Percentiles rank a stretch among this genome's conserved stretches.
phyloP scores from a whole-genome alignment of 345 rosid genomes.

The Aquilaria yunnanensis region DNA sequence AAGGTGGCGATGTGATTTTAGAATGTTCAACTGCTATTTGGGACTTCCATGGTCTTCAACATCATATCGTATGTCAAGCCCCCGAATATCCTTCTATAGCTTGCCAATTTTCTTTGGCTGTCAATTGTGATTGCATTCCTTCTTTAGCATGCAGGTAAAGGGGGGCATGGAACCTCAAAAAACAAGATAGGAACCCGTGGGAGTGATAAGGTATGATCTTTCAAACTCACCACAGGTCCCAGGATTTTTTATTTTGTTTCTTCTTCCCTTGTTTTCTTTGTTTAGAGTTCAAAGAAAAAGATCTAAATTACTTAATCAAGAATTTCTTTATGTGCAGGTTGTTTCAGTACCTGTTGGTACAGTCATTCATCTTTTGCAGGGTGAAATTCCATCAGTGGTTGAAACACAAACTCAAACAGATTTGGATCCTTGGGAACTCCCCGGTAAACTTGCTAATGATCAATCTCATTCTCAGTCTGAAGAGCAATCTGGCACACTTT shows the following conservation, averaged over 20 bases:
- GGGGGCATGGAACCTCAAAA: constrained; percentile 79
- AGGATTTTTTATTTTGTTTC: constrained; percentile 9
- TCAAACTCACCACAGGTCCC: neutral
- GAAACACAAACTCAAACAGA: constrained; percentile 30
- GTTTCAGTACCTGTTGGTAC: constrained; percentile 85
- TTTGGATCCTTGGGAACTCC: constrained; percentile 94
- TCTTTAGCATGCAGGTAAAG: constrained; percentile 66
- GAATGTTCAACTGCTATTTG: constrained; percentile 79
- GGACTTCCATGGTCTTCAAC: constrained; percentile 88
- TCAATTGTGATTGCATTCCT: constrained; percentile 4
- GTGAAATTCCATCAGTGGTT: constrained; percentile 53
- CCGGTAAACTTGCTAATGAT: constrained; percentile 50
- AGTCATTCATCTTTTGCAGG: constrained; percentile 74
- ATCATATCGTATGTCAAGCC: constrained; percentile 61
- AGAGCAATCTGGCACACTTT: constrained; percentile 17
- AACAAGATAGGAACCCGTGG: constrained; percentile 87
- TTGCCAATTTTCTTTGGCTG: neutral
- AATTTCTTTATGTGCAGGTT: constrained; percentile 32
- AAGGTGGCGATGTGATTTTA: constrained; percentile 91
- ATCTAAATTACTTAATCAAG: neutral
- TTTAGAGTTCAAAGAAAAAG: too few relatives aligned
- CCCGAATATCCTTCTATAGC: neutral
- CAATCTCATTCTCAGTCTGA: constrained; percentile 16
- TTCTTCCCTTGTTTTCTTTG: constrained; percentile 5
- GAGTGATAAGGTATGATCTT: constrained; percentile 63